Evolutionary conservation across 2,329 filamentous ascomycete species (phyloP).

Genomic region (Arthroderma uncinatum): DNA sequence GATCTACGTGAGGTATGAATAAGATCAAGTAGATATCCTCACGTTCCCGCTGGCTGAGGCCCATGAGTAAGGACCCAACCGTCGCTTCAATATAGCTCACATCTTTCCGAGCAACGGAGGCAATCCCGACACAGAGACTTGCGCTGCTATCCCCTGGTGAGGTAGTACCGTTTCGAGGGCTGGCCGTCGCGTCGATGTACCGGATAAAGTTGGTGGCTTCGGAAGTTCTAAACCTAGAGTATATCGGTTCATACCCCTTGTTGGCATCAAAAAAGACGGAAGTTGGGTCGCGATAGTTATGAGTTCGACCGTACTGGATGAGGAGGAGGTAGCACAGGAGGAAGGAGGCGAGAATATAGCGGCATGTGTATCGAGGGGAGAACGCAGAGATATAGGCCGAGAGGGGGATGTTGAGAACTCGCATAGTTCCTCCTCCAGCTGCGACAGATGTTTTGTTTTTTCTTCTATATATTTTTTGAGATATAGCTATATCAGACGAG

Average conservation of each 20-base stretch:
- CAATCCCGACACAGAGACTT: slow-evolving; percentile 35
- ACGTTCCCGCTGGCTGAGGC: slow-evolving; percentile 33
- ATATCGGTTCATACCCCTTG: slow-evolving; percentile 21
- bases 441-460: too few species aligned
- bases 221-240: slow-evolving; percentile 18
- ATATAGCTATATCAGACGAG: too few species aligned
- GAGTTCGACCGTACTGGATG: slow-evolving; percentile 17
- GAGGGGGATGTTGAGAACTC: neutral
- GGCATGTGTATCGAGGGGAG: neutral
- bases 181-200: slow-evolving; percentile 9
- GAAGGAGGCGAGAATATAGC: slow-evolving; percentile 14
- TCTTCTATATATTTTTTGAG: too few species aligned
- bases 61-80: slow-evolving; percentile 36
- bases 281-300: slow-evolving; percentile 22
- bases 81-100: slow-evolving; percentile 33
- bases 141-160: neutral
- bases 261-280: slow-evolving; percentile 23
- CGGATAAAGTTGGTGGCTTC: slow-evolving; percentile 20
- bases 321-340: slow-evolving; percentile 19
- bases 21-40: slow-evolving; percentile 33
- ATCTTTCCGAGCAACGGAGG: slow-evolving; percentile 32
- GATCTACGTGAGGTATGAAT: slow-evolving; percentile 37
- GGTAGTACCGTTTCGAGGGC: neutral
- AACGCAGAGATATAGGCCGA: neutral
- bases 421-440: slow-evolving; percentile 6